Base-by-base conservation (phyloP, 805 yeast genomes). In the Hagleromyces aurorensis region DNA sequence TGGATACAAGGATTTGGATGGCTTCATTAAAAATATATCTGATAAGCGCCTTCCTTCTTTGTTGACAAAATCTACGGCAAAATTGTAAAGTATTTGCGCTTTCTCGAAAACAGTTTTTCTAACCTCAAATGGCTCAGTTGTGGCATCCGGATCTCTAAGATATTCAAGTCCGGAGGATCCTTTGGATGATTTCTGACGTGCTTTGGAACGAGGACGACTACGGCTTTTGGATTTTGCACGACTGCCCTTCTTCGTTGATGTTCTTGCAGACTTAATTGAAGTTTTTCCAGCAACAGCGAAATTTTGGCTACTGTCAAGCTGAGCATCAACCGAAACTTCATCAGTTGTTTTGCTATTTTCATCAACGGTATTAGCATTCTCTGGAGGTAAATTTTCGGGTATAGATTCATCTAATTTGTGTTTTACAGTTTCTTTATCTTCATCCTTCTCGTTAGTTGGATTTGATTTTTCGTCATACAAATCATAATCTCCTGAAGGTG, bases 1-100 rank as follows among this genome's bases (percentile, higher is more conserved):
- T 0, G 96, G 91, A 53, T 85, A 89, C 31, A 74, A 51, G 52
- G 71, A 70, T 40, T 70, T 69, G 0, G 87, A 69, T 3, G 97
- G 97, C 30, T 80, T 61, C 25, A 67, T 72, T 45, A 74, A 50
- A 59, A 87, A 87, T 28, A 78, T 59, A 22, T 69, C 79, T 17
- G 70, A 61, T 6, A 55, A 46, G 17, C 72, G 67, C 23, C 58
- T 59, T 19, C 65, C 75, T 59, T 62, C 36, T 59, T 71, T 40
- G 70, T 75, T 28, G 40, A 57, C 39, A 35, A 66, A 52, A 23
- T 55, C 54, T 22, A 55, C 38, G 33, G 70, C 48, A 24, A 63
- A 67, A 6, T 67, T 67, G 30, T 76, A 49, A 10, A 78, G 49
- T 6, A 44, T 44, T 24, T 60, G 44, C 3, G 62, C 63, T n/a